Conservation (phyloP, 2,329 filamentous ascomycete species). For the Aspergillus uvarum region DNA sequence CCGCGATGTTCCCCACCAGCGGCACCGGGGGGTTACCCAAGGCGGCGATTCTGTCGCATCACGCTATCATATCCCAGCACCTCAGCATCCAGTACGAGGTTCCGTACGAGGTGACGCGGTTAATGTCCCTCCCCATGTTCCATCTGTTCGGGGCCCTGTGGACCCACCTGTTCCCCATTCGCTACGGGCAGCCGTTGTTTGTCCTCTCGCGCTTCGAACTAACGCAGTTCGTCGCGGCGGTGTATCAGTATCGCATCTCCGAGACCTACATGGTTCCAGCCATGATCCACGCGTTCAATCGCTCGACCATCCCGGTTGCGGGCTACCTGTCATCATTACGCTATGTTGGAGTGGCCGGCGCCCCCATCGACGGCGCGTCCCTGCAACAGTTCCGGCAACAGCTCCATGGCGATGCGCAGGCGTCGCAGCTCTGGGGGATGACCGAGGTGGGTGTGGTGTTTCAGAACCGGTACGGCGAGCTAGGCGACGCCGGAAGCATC, state of each 20-base stretch:
- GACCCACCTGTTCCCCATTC: constrained; percentile 48
- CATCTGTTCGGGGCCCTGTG: constrained; percentile 52
- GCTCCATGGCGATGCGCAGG: constrained; percentile 42
- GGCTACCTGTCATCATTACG: constrained; percentile 43
- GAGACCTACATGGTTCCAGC: constrained; percentile 52
- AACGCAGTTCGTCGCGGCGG: constrained; percentile 40
- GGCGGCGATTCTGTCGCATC: constrained; percentile 58
- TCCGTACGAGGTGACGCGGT: constrained; percentile 43
- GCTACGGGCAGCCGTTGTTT: constrained; percentile 49
- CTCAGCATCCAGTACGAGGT: constrained; percentile 42
- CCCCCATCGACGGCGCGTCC: constrained; percentile 46
- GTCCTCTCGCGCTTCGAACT: constrained; percentile 49
- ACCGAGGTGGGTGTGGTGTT: constrained; percentile 53
- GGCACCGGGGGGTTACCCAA: constrained; percentile 64
- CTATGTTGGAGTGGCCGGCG: constrained; percentile 51
- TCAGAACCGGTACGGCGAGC: constrained; percentile 41
- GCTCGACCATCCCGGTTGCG: constrained; percentile 23
- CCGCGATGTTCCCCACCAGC: constrained; percentile 54
- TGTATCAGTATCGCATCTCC: constrained; percentile 47
- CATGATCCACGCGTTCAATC: constrained; percentile 42
- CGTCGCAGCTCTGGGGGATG: constrained; percentile 56
- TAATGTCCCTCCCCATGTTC: constrained; percentile 55
- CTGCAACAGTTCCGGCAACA: constrained; percentile 44
- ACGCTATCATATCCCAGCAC: constrained; percentile 56
- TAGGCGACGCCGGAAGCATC: constrained; percentile 49